Evolutionary conservation across 257 asterid genomes (phyloP).

Genomic region (Forsythia viridissima): DNA sequence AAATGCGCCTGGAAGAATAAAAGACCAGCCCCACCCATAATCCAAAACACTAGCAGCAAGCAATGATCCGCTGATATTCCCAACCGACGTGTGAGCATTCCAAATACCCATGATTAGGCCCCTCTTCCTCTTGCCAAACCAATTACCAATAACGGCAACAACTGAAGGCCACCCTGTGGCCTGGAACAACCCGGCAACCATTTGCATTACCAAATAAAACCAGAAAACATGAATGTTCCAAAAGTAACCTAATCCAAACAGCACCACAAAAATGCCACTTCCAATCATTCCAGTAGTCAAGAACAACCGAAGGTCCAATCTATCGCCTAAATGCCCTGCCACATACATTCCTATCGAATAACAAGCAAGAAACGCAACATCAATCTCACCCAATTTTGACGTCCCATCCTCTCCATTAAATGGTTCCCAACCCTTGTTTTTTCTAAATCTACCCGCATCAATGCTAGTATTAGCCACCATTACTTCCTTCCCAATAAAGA

Average conservation of each 20-base stretch:
- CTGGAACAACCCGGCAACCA: conserved; percentile 83
- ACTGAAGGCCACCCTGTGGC: conserved; percentile 98
- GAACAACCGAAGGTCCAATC: conserved; percentile 67
- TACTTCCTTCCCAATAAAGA: conserved; percentile 44
- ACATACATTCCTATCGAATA: conserved; percentile 79
- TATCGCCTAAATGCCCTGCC: conserved; percentile 83
- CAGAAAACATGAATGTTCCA: conserved; percentile 61
- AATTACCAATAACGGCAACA: conserved; percentile 85
- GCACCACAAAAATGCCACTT: conserved; percentile 75
- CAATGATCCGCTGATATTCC: conserved; percentile 75
- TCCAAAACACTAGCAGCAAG: conserved; percentile 78
- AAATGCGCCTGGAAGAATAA: conserved; percentile 65
- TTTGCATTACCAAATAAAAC: conserved; percentile 65
- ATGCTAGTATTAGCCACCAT: neutral
- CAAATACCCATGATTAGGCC: conserved; percentile 86
- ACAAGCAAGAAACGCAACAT: conserved; percentile 73
- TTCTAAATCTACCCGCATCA: conserved; percentile 3
- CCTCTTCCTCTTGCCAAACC: conserved; percentile 90
- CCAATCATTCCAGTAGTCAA: conserved; percentile 80
- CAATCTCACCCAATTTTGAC: conserved; percentile 77
- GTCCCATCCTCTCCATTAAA: conserved; percentile 68
- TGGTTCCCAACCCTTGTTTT: conserved; percentile 69
- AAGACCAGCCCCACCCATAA: conserved; percentile 93
- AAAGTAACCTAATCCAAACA: conserved; percentile 80
- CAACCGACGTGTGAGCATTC: conserved; percentile 91